Percentiles rank a stretch among this genome's conserved stretches.
Conservation (phyloP, 106 monocot genomes). For the Agapanthus africanus region DNA sequence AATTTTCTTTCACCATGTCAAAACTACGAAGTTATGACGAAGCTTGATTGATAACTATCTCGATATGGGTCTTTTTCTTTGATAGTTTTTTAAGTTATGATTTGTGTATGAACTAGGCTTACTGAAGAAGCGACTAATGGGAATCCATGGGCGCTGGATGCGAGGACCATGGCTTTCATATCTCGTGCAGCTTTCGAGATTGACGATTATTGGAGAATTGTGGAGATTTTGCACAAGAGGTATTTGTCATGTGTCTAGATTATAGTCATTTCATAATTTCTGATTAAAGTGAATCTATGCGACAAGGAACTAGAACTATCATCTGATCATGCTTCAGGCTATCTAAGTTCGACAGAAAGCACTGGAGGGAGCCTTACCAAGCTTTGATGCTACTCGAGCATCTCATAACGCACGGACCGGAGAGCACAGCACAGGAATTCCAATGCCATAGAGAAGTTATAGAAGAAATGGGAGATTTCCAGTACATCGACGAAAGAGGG, state of each 20-base stretch:
- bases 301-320: neutral
- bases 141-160: slow-evolving; percentile 47
- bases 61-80: no score
- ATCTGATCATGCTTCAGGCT: slow-evolving; percentile 40
- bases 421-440: slow-evolving; percentile 61
- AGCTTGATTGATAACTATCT: no score
- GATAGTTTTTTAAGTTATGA: no score
- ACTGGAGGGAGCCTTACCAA: slow-evolving; percentile 68
- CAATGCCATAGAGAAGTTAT: slow-evolving; percentile 35
- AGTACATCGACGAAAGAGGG: slow-evolving; percentile 73
- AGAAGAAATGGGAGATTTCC: slow-evolving; percentile 29
- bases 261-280: no score
- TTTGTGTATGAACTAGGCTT: slow-evolving; percentile 29
- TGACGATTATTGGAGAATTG: slow-evolving; percentile 66
- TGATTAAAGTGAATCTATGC: neutral
- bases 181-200: no score
- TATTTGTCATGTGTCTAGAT: no score
- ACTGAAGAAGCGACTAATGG: slow-evolving; percentile 50
- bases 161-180: no score
- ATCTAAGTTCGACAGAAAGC: slow-evolving; percentile 44
- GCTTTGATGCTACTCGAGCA: slow-evolving; percentile 57
- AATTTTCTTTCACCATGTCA: no score
- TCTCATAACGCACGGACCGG: no score
- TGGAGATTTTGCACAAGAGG: slow-evolving; percentile 66
- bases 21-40: no score